Conservation (phyloP, 2,329 filamentous ascomycete species). For the Neofusicoccum laricinum region DNA sequence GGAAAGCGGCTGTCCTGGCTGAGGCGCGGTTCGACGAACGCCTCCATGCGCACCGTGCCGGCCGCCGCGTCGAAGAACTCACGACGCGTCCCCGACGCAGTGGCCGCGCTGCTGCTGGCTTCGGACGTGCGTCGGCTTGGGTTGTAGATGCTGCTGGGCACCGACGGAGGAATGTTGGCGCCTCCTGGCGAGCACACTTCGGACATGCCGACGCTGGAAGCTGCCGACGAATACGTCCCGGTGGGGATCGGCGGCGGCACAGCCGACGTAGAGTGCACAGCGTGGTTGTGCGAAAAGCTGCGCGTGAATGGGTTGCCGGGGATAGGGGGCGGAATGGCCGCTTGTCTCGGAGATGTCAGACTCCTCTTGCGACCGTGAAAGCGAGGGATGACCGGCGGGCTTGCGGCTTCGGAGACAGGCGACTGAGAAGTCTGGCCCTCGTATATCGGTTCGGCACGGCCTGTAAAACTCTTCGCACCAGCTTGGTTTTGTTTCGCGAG, state of each 20-base stretch:
- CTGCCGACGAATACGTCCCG: not conserved
- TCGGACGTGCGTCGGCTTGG: conserved; percentile 46
- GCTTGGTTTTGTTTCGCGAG: conserved; percentile 70
- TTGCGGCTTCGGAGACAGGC: conserved; percentile 47
- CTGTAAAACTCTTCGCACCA: conserved; percentile 26
- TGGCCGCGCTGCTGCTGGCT: conserved; percentile 13
- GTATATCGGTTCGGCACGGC: conserved; percentile 29
- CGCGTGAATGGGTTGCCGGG: conserved; percentile 61
- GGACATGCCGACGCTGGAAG: conserved; percentile 5
- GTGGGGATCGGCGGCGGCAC: conserved; percentile 19
- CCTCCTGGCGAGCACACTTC: conserved; percentile 2
- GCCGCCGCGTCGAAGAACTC: conserved; percentile 75
- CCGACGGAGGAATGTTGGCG: conserved; percentile 52
- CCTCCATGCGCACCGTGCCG: conserved; percentile 93
- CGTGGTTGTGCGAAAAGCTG: conserved; percentile 63
- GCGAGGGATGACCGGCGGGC: conserved; percentile 69
- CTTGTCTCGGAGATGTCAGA: conserved; percentile 18
- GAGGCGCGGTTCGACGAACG: conserved; percentile 66
- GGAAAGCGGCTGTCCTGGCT: conserved; percentile 6
- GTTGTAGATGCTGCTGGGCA: conserved; percentile 50
- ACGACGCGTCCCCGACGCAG: conserved; percentile 19
- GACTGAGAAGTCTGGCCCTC: conserved; percentile 39
- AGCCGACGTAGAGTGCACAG: conserved; percentile 39
- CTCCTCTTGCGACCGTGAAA: conserved; percentile 40
- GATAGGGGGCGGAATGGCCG: conserved; percentile 31